Evolutionary conservation across 805 yeast species (phyloP).

Genomic region (Wickerhamomyces subpelliculosus): DNA sequence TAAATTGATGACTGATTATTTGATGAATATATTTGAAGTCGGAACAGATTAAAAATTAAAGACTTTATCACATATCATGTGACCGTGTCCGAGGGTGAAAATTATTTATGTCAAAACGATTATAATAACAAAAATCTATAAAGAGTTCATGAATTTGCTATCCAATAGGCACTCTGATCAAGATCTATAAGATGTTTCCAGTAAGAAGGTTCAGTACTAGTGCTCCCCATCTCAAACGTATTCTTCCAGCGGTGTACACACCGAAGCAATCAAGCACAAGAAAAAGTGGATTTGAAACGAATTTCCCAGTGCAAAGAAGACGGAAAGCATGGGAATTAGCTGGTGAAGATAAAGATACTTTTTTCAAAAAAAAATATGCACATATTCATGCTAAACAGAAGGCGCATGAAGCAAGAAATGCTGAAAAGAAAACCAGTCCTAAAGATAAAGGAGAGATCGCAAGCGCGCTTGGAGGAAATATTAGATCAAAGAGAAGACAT

Average conservation of each 20-base stretch:
- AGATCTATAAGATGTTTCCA: neutral
- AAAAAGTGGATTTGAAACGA: constrained; percentile 30
- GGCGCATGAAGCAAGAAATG: constrained; percentile 8
- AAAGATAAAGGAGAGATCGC: constrained; percentile 8
- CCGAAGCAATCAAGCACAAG: constrained; percentile 4
- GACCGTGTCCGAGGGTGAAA: constrained; percentile 1
- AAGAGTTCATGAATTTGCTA: no score
- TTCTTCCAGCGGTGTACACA: constrained; percentile 12
- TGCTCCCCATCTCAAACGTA: neutral
- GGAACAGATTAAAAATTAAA: neutral
- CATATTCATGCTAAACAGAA: constrained; percentile 54
- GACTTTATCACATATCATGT: neutral
- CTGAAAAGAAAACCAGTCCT: constrained; percentile 14
- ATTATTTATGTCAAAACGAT: no score
- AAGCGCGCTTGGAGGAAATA: no score
- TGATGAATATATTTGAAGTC: neutral
- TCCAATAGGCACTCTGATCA: no score
- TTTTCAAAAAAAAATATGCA: constrained; percentile 56
- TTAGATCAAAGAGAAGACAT: no score
- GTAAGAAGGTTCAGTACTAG: neutral
- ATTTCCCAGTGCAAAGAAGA: constrained; percentile 31
- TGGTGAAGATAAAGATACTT: constrained; percentile 54
- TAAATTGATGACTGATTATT: neutral
- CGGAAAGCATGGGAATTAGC: constrained; percentile 62
- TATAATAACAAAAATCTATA: no score